Base-by-base conservation (phyloP, 2,329 filamentous ascomycete genomes). In the Aspergillus novofumigatus region DNA sequence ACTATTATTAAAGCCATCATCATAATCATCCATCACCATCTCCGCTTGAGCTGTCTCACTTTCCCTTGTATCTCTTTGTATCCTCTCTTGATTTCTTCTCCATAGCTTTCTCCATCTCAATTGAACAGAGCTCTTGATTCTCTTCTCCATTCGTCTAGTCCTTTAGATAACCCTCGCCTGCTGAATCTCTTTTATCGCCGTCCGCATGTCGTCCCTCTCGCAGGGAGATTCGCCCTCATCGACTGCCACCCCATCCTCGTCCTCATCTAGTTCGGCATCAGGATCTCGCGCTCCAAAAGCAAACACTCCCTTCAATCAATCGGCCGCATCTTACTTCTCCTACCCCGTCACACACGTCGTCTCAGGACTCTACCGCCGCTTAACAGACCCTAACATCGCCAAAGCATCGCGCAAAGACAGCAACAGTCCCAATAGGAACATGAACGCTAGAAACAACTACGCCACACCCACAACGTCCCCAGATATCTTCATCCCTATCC, bases 301-400 rank as follows among this genome's bases (percentile, higher is more conserved):
- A 41, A 58, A 52, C 48, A 53, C 69, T 42, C 66, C 71, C 28
- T 56, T 63, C 53, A 69, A 74, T 44, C 63, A 63, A 64, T 72
- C 75, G 57, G 58, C 78, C 47, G 72, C 75, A 53, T 77, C 76
- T 55, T 81, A 81, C 64, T 74, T 82, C 62, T 76, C 80, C 41
- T 80, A 80, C 55, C 78, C 80, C 4, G 79, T 82, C 62, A 78
- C 74, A 45, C 77, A 81, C 66, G 79, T 81, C 49, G 77, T 82
- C 66, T 84, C 85, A 35, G 87, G 87, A 20, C 78, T 91, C 52
- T 83, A 90, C 61, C 83, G 88, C 38, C 86, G 88, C 59, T 83
- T 91, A 42, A 80, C 78, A 52, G 78, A 80, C 55, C 75, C 77
- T 11, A 65, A 63, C 10, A 49, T 59, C 51, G 41, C 56, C 47